Evolutionary conservation across 306 rosid genomes (phyloP).

Genomic region (Dryas drummondii): DNA sequence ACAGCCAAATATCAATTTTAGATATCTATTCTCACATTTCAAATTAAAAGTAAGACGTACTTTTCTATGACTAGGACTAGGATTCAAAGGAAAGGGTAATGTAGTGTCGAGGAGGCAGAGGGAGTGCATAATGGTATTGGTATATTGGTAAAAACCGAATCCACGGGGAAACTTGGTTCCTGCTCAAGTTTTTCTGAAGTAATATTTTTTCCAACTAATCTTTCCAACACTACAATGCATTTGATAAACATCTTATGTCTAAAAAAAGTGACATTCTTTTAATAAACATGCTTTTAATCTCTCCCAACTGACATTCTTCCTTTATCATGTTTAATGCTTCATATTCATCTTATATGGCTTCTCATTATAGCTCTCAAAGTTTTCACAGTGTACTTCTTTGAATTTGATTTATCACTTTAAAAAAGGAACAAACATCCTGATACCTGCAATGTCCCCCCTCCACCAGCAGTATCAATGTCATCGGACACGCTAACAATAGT

Average conservation of each 20-base stretch:
- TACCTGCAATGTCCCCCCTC: slow-evolving; percentile 99
- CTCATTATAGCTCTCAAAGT: neutral
- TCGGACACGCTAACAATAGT: slow-evolving; percentile 96
- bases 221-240: neutral
- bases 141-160: too few relatives aligned
- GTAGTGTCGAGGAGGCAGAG: neutral
- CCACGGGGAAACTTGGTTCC: too few relatives aligned
- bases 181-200: too few relatives aligned
- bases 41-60: neutral
- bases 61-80: neutral
- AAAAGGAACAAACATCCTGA: neutral
- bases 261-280: too few relatives aligned
- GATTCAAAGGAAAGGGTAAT: neutral
- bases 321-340: neutral
- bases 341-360: slow-evolving; percentile 3
- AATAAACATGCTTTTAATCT: too few relatives aligned
- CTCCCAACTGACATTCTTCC: neutral
- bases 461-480: slow-evolving; percentile 95
- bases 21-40: neutral
- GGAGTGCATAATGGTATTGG: neutral
- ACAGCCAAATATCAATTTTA: slow-evolving; percentile 13
- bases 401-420: neutral
- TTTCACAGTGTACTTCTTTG: neutral
- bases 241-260: neutral
- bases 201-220: too few relatives aligned